Base-by-base conservation (phyloP, 306 rosid species). In the Argentina anserina region DNA sequence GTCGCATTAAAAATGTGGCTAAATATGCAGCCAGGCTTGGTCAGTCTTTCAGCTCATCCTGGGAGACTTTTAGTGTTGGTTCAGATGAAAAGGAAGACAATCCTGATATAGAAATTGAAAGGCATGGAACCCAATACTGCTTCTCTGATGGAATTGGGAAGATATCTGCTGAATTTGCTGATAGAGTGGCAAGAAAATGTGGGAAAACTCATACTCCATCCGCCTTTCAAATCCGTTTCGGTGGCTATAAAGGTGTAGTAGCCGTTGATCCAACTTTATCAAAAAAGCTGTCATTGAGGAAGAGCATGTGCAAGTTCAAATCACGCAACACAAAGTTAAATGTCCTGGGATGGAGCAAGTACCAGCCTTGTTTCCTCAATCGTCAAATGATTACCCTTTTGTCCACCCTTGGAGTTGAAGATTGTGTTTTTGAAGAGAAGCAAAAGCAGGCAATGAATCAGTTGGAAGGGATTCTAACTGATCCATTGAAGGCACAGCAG, bases 101-200 rank as follows among this genome's bases (percentile, higher is more conserved):
- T 71, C 69, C 82, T 9, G 86, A 85, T 55, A 69, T 82, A 2
- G 53, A 82, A 67, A 61, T 33, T 18, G 3, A 25, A 70, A 18
- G 12, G 3, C 13, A 2, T 0, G 61, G 75, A 25, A 40, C 2
- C 11, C 12, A 4, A 0, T 79, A 81, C 49, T 76, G 82, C 68
- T 85, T 85, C 69, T 82, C 86, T 20, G 86, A 85, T 62, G 88
- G 88, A 39, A 82, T 82, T 23, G 88, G 86, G 14, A 85, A 85
- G 59, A 82, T 85, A 50, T 82, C 84, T 9, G 26, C 31, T 28
- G 60, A 68, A 1, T 70, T 82, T 67, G 84, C 86, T 60, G 29
- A 31, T 8, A 23, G 25, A 21, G 86, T 85, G 65, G 88, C 88
- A 21, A 9, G 31, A 39, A 82, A 81, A 40, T 81, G 86, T 58